These are phyloP conservation scores for Mycena polygramma DNA, from an alignment of 768 basidiomycete genomes.

Conservation along the genomic window DNA sequence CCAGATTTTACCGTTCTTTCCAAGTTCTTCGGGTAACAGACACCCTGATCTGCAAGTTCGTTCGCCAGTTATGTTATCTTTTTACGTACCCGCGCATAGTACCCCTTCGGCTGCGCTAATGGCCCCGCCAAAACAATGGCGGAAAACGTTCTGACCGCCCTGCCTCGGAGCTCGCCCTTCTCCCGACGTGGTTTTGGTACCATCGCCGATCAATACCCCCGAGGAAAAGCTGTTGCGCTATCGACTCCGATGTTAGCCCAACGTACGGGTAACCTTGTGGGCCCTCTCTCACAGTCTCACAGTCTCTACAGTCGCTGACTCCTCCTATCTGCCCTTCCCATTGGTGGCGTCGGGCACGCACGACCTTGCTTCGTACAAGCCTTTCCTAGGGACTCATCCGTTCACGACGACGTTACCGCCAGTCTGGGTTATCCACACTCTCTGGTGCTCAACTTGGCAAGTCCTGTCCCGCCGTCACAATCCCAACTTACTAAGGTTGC, in stretches of 20 bases:
- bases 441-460: not conserved
- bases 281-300: constrained; percentile 29
- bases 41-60: constrained; percentile 7
- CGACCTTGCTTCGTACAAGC: constrained; percentile 4
- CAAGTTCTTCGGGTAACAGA: not conserved
- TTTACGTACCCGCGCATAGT: constrained; percentile 5
- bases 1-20: not conserved
- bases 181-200: not conserved
- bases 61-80: not conserved
- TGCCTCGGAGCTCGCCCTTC: constrained; percentile 1
- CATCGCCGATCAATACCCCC: constrained; percentile 28
- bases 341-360: not conserved
- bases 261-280: constrained; percentile 23
- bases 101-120: not conserved
- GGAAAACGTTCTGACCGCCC: not conserved
- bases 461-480: not conserved
- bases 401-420: constrained; percentile 12
- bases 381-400: not conserved
- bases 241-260: constrained; percentile 19
- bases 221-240: constrained; percentile 22
- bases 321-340: not conserved
- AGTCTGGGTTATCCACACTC: not conserved
- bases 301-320: constrained; percentile 8
- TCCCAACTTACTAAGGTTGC: not conserved
- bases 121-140: not conserved